A percentile compares a stretch with the other conserved stretches of the same genome.
These are phyloP conservation scores for Stephania yunnanensis DNA, from an alignment of 164 flowering plant genomes.

Conservation along the genomic window DNA sequence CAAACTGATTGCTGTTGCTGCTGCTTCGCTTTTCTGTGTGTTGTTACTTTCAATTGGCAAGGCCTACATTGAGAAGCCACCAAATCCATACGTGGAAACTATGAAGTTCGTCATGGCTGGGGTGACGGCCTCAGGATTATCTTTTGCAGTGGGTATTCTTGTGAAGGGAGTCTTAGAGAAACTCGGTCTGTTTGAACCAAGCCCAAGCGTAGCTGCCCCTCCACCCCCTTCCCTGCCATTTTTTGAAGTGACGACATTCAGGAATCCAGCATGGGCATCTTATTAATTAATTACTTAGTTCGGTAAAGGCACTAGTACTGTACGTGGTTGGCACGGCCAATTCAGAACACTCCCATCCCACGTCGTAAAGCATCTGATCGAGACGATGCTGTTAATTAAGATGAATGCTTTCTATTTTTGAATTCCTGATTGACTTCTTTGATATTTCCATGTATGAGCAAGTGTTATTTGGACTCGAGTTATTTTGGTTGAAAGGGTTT, in stretches of 20 bases:
- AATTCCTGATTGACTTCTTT: too few species aligned
- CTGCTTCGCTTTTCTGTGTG: constrained; percentile 40
- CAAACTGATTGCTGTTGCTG: constrained; percentile 40
- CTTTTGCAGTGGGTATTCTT: constrained; percentile 27
- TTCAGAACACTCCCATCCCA: neutral
- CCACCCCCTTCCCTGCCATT: constrained; percentile 3
- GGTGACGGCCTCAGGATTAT: constrained; percentile 29
- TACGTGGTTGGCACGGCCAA: neutral
- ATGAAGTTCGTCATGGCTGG: constrained; percentile 24
- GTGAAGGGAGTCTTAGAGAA: constrained; percentile 24
- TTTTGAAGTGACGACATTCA: constrained; percentile 1
- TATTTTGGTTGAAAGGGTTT: too few species aligned
- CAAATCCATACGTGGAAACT: constrained; percentile 28
- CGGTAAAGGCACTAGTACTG: too few species aligned
- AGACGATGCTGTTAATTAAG: neutral
- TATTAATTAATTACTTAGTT: neutral
- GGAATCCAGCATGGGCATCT: constrained; percentile 11
- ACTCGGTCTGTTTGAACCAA: constrained; percentile 8
- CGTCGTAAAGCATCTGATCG: neutral
- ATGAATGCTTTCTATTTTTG: neutral
- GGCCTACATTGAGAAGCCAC: constrained; percentile 21
- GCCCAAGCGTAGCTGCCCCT: constrained; percentile 4
- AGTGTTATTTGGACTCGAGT: too few species aligned
- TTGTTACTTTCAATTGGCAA: constrained; percentile 38
- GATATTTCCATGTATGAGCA: too few species aligned